Evolutionary conservation across 2,329 filamentous ascomycete species (phyloP).

Genomic region (Penicillium palitans): DNA sequence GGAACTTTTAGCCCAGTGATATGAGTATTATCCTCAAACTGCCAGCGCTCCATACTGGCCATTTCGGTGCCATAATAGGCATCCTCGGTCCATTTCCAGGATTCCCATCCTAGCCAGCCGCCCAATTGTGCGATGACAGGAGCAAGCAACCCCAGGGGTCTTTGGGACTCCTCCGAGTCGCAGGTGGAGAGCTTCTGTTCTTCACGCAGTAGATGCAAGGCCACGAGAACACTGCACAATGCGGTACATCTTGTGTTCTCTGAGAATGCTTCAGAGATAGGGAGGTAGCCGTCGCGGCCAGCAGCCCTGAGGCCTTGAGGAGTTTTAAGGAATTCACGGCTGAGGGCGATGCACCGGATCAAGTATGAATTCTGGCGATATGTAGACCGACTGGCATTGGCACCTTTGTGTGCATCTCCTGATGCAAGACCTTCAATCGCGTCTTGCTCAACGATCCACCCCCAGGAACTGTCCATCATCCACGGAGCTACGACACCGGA

Average conservation of each 20-base stretch:
- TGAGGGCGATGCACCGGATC: slow-evolving; percentile 54
- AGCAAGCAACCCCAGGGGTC: slow-evolving; percentile 57
- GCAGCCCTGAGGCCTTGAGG: slow-evolving; percentile 57
- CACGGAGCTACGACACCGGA: slow-evolving; percentile 44
- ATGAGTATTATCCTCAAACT: slow-evolving; percentile 56
- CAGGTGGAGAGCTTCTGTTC: slow-evolving; percentile 78
- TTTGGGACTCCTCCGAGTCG: slow-evolving; percentile 50
- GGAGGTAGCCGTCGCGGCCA: slow-evolving; percentile 62
- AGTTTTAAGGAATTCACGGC: slow-evolving; percentile 66
- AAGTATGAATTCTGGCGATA: slow-evolving; percentile 46
- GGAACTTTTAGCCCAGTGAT: slow-evolving; percentile 49
- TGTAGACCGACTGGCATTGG: slow-evolving; percentile 26
- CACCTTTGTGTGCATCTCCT: slow-evolving; percentile 16
- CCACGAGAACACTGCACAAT: slow-evolving; percentile 68
- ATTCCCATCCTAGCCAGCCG: slow-evolving; percentile 74
- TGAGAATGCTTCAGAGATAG: slow-evolving; percentile 58
- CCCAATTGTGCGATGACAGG: slow-evolving; percentile 78
- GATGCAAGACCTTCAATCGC: slow-evolving; percentile 31
- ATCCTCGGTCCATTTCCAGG: slow-evolving; percentile 57
- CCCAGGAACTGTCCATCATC: slow-evolving; percentile 66
- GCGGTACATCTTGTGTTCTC: slow-evolving; percentile 61
- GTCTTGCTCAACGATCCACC: slow-evolving; percentile 66
- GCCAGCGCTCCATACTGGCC: slow-evolving; percentile 54
- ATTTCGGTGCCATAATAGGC: slow-evolving; percentile 63
- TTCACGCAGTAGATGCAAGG: slow-evolving; percentile 82